Evolutionary conservation across 345 rosid genomes (phyloP), one percentile per base, ranked within the genome.

Genomic region (Fremontodendron californicum): DNA sequence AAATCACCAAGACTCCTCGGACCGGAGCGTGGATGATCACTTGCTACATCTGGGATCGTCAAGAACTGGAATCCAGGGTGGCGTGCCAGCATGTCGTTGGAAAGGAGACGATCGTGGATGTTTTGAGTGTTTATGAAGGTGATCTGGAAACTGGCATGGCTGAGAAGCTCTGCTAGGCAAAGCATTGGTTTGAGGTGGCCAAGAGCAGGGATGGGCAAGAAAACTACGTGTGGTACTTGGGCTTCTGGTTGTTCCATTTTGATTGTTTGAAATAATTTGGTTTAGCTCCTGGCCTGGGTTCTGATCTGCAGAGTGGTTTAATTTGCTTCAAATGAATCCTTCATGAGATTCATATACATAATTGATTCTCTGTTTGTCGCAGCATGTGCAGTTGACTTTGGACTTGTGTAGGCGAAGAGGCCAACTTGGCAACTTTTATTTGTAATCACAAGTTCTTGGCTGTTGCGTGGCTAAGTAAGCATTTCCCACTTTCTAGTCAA

Each of bases 181-280:
- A 80, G 40, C 78, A 80, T 62, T 3, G 86, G 79, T 9, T 83
- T 83, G 29, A 78, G 37, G 79, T 82, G 84, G 46, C 79, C 81
- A 23, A 60, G 79, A 13, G 73, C 72, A 33, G 80, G 80, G 54
- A 76, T 29, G 1, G 85, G 78, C n/a, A 82, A 67, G 12, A 82
- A 77, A 9, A 6, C 61, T 40, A 16, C 61, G 64, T 19, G 66
- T 15, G 67, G 21, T 16, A 62, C 40, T 31, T 15, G 4, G 21
- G 67, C 3, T 31, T 62, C 40, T 31, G 67, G 3, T 29, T 61
- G 39, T 55, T 55, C 62, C 62, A 55, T 55, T 21, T 55, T 21
- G 4, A 55, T 18, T 21, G 4, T 55, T 55, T 55, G 61, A 9
- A 21, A 1, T 21, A 55, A 55, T 21, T 55, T 55, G 13, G 13